These are phyloP conservation scores for Cadophora sp. DNA, from an alignment of 2,329 filamentous ascomycete genomes.

Conservation along the genomic window DNA sequence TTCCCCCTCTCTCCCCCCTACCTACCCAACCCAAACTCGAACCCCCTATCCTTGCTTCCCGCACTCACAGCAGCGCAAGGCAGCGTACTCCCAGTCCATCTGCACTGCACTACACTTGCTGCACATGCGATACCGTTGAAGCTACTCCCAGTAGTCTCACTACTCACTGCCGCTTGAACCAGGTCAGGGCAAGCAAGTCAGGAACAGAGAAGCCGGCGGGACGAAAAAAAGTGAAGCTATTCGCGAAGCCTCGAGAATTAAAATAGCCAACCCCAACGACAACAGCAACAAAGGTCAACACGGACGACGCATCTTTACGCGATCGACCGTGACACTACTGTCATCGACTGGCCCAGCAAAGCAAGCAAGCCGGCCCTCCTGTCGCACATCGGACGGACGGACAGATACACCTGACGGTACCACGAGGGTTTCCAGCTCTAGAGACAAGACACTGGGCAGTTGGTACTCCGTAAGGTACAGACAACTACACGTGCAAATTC, in stretches of 20 bases:
- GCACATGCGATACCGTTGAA: conserved; percentile 38
- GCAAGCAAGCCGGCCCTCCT: neutral
- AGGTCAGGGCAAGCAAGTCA: conserved; percentile 2
- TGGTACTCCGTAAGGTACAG: neutral
- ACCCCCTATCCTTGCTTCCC: conserved; percentile 39
- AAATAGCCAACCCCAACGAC: neutral
- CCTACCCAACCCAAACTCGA: conserved; percentile 12
- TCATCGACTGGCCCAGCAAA: conserved; percentile 20
- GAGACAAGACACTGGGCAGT: too few species aligned
- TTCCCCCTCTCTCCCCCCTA: neutral
- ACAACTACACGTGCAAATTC: conserved; percentile 33
- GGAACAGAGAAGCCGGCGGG: neutral
- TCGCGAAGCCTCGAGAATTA: conserved; percentile 21
- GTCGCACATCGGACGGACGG: conserved; percentile 13
- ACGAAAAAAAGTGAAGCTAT: conserved; percentile 36
- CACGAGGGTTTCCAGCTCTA: conserved; percentile 11
- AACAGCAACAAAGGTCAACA: neutral
- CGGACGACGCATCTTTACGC: conserved; percentile 1
- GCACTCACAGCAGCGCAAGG: conserved; percentile 23
- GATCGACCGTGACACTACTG: conserved; percentile 30
- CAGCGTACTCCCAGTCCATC: neutral
- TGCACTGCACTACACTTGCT: conserved; percentile 10
- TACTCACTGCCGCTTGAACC: conserved; percentile 3
- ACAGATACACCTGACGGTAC: neutral
- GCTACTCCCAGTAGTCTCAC: conserved; percentile 21